Evolutionary conservation across 2,329 filamentous ascomycete genomes (phyloP).

Genomic region (Tolypocladium nubicola): DNA sequence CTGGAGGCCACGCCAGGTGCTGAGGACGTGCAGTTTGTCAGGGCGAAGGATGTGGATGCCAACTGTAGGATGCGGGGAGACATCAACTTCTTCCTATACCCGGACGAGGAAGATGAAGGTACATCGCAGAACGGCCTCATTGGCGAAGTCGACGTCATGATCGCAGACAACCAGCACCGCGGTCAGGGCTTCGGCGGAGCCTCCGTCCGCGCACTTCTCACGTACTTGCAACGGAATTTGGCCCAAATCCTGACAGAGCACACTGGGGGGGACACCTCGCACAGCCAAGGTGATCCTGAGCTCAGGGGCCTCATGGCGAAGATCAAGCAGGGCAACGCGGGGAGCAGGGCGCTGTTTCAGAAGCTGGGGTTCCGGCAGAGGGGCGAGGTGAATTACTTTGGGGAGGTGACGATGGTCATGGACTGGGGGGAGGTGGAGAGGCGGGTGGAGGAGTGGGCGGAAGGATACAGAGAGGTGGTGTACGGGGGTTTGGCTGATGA

Average conservation of each 20-base stretch:
- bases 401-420: slow-evolving; percentile 43
- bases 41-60: slow-evolving; percentile 40
- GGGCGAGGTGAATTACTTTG: slow-evolving; percentile 49
- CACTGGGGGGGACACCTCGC: slow-evolving; percentile 7
- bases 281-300: background rate
- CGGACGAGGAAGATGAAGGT: slow-evolving; percentile 41
- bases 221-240: slow-evolving; percentile 51
- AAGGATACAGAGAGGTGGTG: slow-evolving; percentile 11
- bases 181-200: slow-evolving; percentile 54
- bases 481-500: slow-evolving; percentile 7
- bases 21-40: slow-evolving; percentile 1
- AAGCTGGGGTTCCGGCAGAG: slow-evolving; percentile 39
- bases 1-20: slow-evolving; percentile 3
- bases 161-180: slow-evolving; percentile 49
- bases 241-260: slow-evolving; percentile 41
- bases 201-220: slow-evolving; percentile 56
- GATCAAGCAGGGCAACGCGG: slow-evolving; percentile 44
- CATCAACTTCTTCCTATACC: slow-evolving; percentile 69
- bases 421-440: slow-evolving; percentile 15
- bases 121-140: slow-evolving; percentile 22
- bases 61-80: slow-evolving; percentile 57
- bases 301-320: slow-evolving; percentile 39
- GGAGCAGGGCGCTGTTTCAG: slow-evolving; percentile 40
- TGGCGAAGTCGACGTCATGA: slow-evolving; percentile 82
- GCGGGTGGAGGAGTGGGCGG: slow-evolving; percentile 13